phyloP scores from a whole-genome alignment of 805 yeast species.

The Metschnikowia similis region DNA sequence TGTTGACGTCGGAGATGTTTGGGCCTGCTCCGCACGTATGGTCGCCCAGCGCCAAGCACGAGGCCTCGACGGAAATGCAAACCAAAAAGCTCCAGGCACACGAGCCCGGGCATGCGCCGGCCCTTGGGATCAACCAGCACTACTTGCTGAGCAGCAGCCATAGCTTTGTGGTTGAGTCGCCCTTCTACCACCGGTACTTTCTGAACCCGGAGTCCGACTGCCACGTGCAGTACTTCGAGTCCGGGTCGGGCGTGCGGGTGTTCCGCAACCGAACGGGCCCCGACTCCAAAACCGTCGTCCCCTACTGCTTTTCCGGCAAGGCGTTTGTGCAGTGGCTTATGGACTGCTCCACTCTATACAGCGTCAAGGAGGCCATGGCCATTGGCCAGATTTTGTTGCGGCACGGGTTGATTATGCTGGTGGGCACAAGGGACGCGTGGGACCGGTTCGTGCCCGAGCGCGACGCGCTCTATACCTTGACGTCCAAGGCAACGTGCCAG shows the following conservation, averaged over 20 bases:
- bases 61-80: constrained; percentile 1
- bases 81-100: background rate
- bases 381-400: constrained; percentile 49
- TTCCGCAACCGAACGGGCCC: constrained; percentile 40
- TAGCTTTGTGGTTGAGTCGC: constrained; percentile 35
- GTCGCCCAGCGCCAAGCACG: constrained; percentile 49
- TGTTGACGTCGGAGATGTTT: constrained; percentile 58
- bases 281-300: constrained; percentile 15
- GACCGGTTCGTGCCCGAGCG: constrained; percentile 28
- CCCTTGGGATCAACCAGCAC: background rate
- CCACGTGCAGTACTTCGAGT: constrained; percentile 71
- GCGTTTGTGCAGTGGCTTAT: constrained; percentile 81
- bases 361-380: constrained; percentile 47
- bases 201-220: constrained; percentile 88
- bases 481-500: constrained; percentile 2
- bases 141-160: background rate
- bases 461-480: constrained; percentile 40
- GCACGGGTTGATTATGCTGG: constrained; percentile 44
- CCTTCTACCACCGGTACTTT: constrained; percentile 71
- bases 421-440: constrained; percentile 29
- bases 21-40: constrained; percentile 71
- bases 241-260: constrained; percentile 61
- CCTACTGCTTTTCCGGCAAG: constrained; percentile 66
- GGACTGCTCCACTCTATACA: constrained; percentile 79
- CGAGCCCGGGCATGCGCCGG: background rate